Conservation (phyloP, 305 asterid genomes). For the Fraxinus floribunda region DNA sequence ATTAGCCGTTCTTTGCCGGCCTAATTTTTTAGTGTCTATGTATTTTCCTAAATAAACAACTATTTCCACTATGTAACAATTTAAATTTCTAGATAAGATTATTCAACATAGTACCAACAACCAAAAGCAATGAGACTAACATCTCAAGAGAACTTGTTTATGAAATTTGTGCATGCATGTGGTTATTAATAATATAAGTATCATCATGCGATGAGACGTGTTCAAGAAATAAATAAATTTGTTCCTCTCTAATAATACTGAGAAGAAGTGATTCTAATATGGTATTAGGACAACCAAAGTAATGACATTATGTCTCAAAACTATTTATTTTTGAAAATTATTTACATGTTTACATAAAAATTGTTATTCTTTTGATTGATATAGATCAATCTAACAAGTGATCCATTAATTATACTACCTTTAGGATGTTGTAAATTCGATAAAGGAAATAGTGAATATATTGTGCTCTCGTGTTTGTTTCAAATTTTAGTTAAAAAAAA, state of each 20-base stretch:
- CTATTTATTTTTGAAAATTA: not conserved
- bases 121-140: not conserved
- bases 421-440: slow-evolving; percentile 45
- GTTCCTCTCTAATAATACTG: no score
- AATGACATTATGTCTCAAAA: no score
- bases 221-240: not conserved
- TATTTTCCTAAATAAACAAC: not conserved
- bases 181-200: not conserved
- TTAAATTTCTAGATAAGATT: not conserved
- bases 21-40: not conserved
- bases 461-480: slow-evolving; percentile 27
- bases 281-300: no score
- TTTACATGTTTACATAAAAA: not conserved
- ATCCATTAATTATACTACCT: slow-evolving; percentile 40
- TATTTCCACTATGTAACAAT: not conserved
- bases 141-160: not conserved
- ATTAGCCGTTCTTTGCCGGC: slow-evolving; percentile 59
- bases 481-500: not conserved
- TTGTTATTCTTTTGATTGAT: slow-evolving; percentile 45
- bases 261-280: no score
- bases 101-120: not conserved
- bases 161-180: not conserved
- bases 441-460: slow-evolving; percentile 51
- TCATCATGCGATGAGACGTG: not conserved
- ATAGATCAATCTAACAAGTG: slow-evolving; percentile 38